These are phyloP conservation scores for Saturnispora diversa DNA, from an alignment of 805 yeast species.

Conservation along the genomic window DNA sequence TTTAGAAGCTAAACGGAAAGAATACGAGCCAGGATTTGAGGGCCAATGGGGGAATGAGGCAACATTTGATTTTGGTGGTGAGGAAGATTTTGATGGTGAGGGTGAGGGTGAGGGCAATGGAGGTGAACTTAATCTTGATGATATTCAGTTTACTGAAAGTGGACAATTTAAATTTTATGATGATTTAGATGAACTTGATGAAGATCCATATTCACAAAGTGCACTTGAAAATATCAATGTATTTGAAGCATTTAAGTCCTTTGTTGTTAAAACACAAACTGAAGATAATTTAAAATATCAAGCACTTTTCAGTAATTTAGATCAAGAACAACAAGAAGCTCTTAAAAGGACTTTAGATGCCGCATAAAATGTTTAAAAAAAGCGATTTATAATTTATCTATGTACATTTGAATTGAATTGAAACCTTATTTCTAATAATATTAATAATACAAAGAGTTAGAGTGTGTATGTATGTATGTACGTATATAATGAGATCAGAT, in stretches of 20 bases:
- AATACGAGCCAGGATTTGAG: constrained; percentile 35
- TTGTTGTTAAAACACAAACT: constrained; percentile 41
- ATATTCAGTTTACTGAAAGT: constrained; percentile 27
- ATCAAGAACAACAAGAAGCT: constrained; percentile 21
- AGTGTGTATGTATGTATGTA: background rate
- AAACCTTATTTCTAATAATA: too few species aligned
- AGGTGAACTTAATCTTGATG: constrained; percentile 25
- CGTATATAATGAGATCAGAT: too few species aligned
- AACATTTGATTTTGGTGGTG: constrained; percentile 19
- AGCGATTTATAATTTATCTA: background rate
- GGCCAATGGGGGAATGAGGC: constrained; percentile 18
- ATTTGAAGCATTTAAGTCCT: constrained; percentile 54
- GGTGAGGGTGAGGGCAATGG: constrained; percentile 23
- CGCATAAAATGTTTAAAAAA: background rate
- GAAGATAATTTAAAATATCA: constrained; percentile 31
- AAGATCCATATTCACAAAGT: constrained; percentile 72
- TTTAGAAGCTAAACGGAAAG: constrained; percentile 55
- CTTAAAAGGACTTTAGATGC: constrained; percentile 11
- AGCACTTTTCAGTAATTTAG: constrained; percentile 18
- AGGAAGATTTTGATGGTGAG: constrained; percentile 21
- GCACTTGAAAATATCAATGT: constrained; percentile 73
- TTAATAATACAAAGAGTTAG: too few species aligned
- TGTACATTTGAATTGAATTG: too few species aligned
- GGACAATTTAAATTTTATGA: constrained; percentile 32
- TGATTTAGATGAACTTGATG: constrained; percentile 68